Base-by-base conservation (phyloP, 352 stramenopile genomes). In the Pythium brassicae region DNA sequence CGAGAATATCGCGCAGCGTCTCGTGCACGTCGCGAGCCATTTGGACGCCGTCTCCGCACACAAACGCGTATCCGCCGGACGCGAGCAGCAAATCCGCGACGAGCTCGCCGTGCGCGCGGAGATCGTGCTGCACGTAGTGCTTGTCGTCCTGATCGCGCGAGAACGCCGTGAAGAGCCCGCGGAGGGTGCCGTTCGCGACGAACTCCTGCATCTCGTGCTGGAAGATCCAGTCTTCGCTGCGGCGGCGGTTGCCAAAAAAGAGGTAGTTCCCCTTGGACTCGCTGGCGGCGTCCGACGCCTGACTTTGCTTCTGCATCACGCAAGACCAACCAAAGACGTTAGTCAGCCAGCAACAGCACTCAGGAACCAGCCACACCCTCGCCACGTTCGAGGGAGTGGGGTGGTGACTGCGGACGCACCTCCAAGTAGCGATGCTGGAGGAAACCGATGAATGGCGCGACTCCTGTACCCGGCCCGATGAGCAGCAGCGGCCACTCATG, bases 361-460 rank as follows among this genome's bases (percentile, higher is more conserved):
- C 14, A 14, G 32, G 32, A 11, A 37, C 32, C n/a, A n/a, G n/a
- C 1, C 32, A 37, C 32, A 37, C 32, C 9, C 32, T 7, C 32
- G 14, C 9, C 32, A 37, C 32, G 14, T 12, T 59, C 50, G 47
- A 11, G 51, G 22, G 34, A 35, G 23, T 14, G 9, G 19, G 26
- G 11, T 26, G 8, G 4, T 6, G 34, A 22, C 8, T 14, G 23
- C 5, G 7, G 19, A 39, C 29, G 48, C 48, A 53, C 50, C 58
- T 89, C 68, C 17, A 71, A 32, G 19, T 74, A 55, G 22, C 88
- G 90, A 57, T 98, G 94, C 55, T 94, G 78, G 37, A 99, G 53
- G 58, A 98, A 99, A 37, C 95, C 94, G 58, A 98, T 92, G 72
- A 99, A 98, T 20, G 96, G 95, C 14, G 96, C 88, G 48, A 99